Conservation (phyloP, 139 green algal species). For the Nannochloris sp. region DNA sequence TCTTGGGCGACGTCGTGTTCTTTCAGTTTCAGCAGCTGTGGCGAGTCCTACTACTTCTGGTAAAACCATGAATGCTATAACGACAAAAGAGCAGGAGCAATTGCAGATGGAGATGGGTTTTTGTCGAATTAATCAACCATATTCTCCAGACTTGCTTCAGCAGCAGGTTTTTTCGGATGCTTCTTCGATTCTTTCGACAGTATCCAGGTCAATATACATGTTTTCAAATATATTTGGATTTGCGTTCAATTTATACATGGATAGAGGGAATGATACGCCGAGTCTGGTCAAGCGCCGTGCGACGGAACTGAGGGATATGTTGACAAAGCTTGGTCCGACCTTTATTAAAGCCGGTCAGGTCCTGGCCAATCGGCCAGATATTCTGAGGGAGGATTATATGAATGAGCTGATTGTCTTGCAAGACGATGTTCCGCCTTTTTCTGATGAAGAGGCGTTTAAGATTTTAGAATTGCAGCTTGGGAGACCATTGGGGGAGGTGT, state of each 20-base stretch:
- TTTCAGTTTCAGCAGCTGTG: neutral
- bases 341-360: slow-evolving; percentile 99
- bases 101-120: slow-evolving; percentile 44
- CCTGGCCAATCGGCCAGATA: slow-evolving; percentile 94
- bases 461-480: slow-evolving; percentile 89
- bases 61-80: neutral
- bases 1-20: neutral
- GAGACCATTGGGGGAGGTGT: slow-evolving; percentile 72
- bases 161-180: slow-evolving; percentile 9
- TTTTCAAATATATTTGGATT: slow-evolving; percentile 13
- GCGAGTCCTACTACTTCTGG: neutral
- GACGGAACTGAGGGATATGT: slow-evolving; percentile 71
- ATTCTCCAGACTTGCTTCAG: slow-evolving; percentile 33
- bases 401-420: slow-evolving; percentile 93
- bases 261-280: slow-evolving; percentile 16
- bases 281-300: slow-evolving; percentile 52
- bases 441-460: slow-evolving; percentile 55
- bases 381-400: slow-evolving; percentile 97
- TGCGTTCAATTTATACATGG: slow-evolving; percentile 13
- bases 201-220: slow-evolving; percentile 12
- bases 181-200: slow-evolving; percentile 3
- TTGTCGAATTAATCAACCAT: slow-evolving; percentile 31
- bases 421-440: slow-evolving; percentile 82
- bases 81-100: slow-evolving; percentile 25
- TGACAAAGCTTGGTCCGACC: slow-evolving; percentile 82